These are phyloP conservation scores for Copromyces sp. DNA, from an alignment of 495 filamentous ascomycete species.

Conservation along the genomic window DNA sequence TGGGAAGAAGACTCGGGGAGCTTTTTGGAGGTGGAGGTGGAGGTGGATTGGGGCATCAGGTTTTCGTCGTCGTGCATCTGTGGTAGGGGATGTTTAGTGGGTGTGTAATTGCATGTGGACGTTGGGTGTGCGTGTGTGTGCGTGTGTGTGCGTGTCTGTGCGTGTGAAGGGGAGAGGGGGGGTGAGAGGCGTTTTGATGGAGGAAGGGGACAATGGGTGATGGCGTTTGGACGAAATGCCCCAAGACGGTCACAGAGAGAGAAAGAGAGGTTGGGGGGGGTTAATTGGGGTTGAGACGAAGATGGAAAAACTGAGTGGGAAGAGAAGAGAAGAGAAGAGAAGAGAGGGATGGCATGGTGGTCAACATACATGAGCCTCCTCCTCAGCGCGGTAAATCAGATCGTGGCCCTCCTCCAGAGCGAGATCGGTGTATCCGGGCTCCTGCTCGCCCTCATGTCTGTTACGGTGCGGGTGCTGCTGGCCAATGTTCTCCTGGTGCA, in stretches of 20 bases:
- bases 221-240: not conserved
- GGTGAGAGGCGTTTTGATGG: too few species aligned
- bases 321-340: too few species aligned
- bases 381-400: conserved; percentile 20
- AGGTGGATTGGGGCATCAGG: not conserved
- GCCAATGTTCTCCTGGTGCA: not conserved
- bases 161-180: too few species aligned
- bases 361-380: conserved; percentile 17
- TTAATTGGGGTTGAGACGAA: too few species aligned
- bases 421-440: conserved; percentile 18
- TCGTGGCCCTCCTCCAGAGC: conserved; percentile 19
- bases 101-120: not conserved
- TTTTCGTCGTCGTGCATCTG: conserved; percentile 17
- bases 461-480: not conserved
- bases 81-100: not conserved
- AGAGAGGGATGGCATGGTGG: not conserved
- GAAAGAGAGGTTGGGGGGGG: too few species aligned
- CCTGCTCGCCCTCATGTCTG: not conserved
- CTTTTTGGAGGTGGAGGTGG: not conserved
- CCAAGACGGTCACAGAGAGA: too few species aligned
- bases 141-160: too few species aligned
- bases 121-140: too few species aligned
- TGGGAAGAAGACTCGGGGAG: not conserved
- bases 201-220: not conserved
- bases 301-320: too few species aligned